These are phyloP conservation scores for Millerozyma acaciae DNA, from an alignment of 805 yeast genomes.

Conservation along the genomic window DNA sequence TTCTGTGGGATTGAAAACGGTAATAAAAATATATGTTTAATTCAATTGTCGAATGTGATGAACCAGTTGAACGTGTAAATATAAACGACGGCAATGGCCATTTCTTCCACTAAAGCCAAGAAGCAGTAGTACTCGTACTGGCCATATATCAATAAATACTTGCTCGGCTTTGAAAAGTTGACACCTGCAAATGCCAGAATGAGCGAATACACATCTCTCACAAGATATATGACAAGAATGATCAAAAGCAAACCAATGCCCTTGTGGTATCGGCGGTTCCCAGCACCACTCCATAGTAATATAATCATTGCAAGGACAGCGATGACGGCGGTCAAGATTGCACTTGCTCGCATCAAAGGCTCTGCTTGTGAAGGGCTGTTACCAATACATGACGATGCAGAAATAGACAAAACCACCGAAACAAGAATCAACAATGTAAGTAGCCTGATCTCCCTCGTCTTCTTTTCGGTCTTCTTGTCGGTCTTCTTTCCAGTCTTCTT, in stretches of 20 bases:
- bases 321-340: conserved; percentile 9
- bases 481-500: not conserved
- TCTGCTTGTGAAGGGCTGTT: conserved; percentile 1
- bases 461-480: too few relatives aligned
- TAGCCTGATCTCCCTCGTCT: too few relatives aligned
- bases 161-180: conserved; percentile 8
- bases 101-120: conserved; percentile 13
- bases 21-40: not conserved
- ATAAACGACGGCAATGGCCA: too few relatives aligned
- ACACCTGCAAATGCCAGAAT: conserved; percentile 12
- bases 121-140: conserved; percentile 12
- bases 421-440: conserved; percentile 8
- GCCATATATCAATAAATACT: conserved; percentile 12
- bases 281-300: conserved; percentile 1
- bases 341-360: conserved; percentile 7
- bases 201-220: conserved; percentile 12
- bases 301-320: conserved; percentile 7
- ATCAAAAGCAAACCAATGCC: conserved; percentile 7
- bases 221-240: conserved; percentile 6
- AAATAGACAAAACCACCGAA: conserved; percentile 9
- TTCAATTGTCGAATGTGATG: not conserved
- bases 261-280: not conserved
- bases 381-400: conserved; percentile 7
- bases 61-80: not conserved
- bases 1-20: too few relatives aligned